Evolutionary conservation across 2,329 filamentous ascomycete species (phyloP).

Genomic region (Cercospora berteroae): DNA sequence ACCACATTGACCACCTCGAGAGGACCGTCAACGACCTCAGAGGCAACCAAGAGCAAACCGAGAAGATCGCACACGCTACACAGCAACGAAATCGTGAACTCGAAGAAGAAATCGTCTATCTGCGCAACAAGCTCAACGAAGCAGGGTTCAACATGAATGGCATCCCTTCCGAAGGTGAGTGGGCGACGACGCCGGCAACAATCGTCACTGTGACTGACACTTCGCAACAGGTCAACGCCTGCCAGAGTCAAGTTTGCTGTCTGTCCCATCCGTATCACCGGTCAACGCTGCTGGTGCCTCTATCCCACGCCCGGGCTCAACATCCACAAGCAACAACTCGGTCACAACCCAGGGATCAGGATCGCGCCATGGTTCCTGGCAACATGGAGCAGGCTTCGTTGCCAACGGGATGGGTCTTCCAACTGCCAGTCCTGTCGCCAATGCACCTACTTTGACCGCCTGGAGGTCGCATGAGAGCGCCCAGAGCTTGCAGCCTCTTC

Average conservation of each 20-base stretch:
- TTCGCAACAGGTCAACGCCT: slow-evolving; percentile 22
- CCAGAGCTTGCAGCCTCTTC: slow-evolving; percentile 15
- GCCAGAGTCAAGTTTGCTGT: slow-evolving; percentile 24
- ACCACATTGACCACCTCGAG: slow-evolving; percentile 59
- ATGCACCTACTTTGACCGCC: slow-evolving; percentile 25
- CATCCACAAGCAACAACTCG: slow-evolving; percentile 32
- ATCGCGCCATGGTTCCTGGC: slow-evolving; percentile 33
- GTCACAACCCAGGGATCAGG: slow-evolving; percentile 26
- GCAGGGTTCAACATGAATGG: slow-evolving; percentile 37
- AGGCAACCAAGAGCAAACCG: slow-evolving; percentile 47
- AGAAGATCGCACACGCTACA: slow-evolving; percentile 50
- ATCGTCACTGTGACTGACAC: slow-evolving; percentile 8
- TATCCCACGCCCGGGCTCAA: slow-evolving; percentile 30
- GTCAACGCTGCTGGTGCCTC: slow-evolving; percentile 25
- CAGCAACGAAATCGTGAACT: slow-evolving; percentile 55
- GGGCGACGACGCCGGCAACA: neutral
- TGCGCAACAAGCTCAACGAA: slow-evolving; percentile 51
- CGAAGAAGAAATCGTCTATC: slow-evolving; percentile 54
- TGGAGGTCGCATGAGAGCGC: slow-evolving; percentile 35
- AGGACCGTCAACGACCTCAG: slow-evolving; percentile 54
- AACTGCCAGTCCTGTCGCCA: slow-evolving; percentile 18
- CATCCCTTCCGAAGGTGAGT: slow-evolving; percentile 24
- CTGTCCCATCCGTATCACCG: slow-evolving; percentile 30
- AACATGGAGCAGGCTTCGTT: slow-evolving; percentile 26
- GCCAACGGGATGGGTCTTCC: slow-evolving; percentile 23